Evolutionary conservation across 2,329 filamentous ascomycete genomes (phyloP).

Genomic region (Penicillium thymicola): DNA sequence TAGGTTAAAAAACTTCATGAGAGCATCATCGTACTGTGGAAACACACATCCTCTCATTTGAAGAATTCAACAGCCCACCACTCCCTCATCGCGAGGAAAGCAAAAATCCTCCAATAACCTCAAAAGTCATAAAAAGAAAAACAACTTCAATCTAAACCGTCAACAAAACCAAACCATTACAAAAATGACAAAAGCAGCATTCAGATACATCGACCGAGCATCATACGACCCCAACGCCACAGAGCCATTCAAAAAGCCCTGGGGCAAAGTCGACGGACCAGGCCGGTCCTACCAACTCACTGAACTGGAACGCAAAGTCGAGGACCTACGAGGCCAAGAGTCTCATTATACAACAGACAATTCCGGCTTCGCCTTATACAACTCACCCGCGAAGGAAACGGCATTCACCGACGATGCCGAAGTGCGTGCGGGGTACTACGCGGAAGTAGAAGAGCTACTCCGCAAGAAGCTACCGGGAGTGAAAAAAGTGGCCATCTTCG

Average conservation of each 20-base stretch:
- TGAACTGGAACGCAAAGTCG: slow-evolving; percentile 48
- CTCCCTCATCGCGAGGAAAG: not conserved
- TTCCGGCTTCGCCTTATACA: slow-evolving; percentile 57
- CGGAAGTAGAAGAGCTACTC: slow-evolving; percentile 58
- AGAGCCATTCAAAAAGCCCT: slow-evolving; percentile 50
- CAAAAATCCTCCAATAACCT: not conserved
- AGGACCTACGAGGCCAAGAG: slow-evolving; percentile 54
- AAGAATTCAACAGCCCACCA: not conserved
- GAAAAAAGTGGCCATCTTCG: slow-evolving; percentile 65
- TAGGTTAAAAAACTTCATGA: not conserved
- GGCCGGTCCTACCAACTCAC: slow-evolving; percentile 53
- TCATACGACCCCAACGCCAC: slow-evolving; percentile 42
- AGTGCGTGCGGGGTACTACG: slow-evolving; percentile 58
- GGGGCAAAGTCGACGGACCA: slow-evolving; percentile 63
- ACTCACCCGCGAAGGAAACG: slow-evolving; percentile 53
- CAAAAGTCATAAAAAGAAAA: not conserved
- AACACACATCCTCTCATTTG: not conserved
- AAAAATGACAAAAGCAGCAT: slow-evolving; percentile 57
- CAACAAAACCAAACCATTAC: not conserved
- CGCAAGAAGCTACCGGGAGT: slow-evolving; percentile 53
- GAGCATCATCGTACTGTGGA: not conserved
- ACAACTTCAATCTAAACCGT: not conserved
- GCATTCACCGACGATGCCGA: slow-evolving; percentile 55
- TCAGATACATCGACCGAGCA: slow-evolving; percentile 60
- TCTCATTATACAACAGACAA: slow-evolving; percentile 55